Percentiles rank a stretch among this genome's conserved stretches.
phyloP scores from a whole-genome alignment of 2,329 filamentous ascomycete species.

The Endoconidiophora polonica region DNA sequence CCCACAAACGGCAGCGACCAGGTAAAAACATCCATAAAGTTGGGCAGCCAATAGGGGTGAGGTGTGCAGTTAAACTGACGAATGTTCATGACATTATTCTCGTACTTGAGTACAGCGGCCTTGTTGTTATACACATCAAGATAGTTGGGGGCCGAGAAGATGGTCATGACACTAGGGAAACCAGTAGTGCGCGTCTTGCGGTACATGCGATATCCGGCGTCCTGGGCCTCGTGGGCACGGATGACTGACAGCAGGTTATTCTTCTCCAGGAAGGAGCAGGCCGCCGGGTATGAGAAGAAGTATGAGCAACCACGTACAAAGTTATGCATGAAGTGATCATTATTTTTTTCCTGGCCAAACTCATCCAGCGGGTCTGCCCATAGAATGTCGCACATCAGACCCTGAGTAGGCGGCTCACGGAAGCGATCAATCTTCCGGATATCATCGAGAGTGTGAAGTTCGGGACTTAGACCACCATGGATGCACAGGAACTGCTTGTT shows the following conservation, averaged over 20 bases:
- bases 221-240: slow-evolving; percentile 93
- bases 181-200: slow-evolving; percentile 94
- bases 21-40: slow-evolving; percentile 99
- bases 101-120: slow-evolving; percentile 94
- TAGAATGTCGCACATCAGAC: slow-evolving; percentile 96
- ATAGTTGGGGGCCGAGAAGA: slow-evolving; percentile 98
- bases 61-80: slow-evolving; percentile 99
- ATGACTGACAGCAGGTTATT: slow-evolving; percentile 97
- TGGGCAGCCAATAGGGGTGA: slow-evolving; percentile 97
- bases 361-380: slow-evolving; percentile 98
- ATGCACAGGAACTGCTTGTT: slow-evolving; percentile 99
- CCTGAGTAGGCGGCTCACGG: slow-evolving; percentile 90
- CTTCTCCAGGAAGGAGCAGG: slow-evolving; percentile 95
- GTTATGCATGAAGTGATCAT: slow-evolving; percentile 95
- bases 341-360: slow-evolving; percentile 96
- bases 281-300: slow-evolving; percentile 97
- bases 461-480: slow-evolving; percentile 87
- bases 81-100: slow-evolving; percentile 99
- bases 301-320: slow-evolving; percentile 97
- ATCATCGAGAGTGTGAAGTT: slow-evolving; percentile 90
- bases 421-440: slow-evolving; percentile 83
- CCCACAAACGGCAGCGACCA: slow-evolving; percentile 98
- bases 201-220: slow-evolving; percentile 98
- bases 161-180: slow-evolving; percentile 99
- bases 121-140: slow-evolving; percentile 99